These are phyloP conservation scores for Globisporangium acanthophoron DNA, from an alignment of 352 stramenopile species.

Conservation along the genomic window DNA sequence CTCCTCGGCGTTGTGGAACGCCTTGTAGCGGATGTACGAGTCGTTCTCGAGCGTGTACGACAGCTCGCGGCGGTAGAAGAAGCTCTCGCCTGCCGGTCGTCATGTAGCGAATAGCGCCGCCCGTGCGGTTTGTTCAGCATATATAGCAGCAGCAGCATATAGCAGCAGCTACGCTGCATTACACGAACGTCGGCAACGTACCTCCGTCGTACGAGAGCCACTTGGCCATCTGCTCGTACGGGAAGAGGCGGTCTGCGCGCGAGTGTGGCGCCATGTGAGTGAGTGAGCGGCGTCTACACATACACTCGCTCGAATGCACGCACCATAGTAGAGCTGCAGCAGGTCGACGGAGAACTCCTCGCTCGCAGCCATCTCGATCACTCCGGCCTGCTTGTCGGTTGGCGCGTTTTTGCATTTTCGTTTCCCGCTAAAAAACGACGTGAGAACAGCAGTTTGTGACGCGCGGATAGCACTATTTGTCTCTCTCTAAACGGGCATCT, in stretches of 20 bases:
- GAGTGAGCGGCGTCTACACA: background rate
- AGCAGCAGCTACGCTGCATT: no score
- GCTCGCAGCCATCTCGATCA: constrained; percentile 35
- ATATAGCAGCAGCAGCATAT: no score
- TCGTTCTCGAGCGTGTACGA: constrained; percentile 98
- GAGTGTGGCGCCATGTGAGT: background rate
- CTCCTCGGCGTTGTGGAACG: constrained; percentile 86
- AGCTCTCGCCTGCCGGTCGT: constrained; percentile 38
- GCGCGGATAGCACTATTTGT: no score
- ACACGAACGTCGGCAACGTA: constrained; percentile 14
- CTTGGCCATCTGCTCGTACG: constrained; percentile 79
- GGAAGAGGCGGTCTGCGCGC: constrained; percentile 71
- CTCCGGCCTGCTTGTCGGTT: no score
- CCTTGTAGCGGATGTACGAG: constrained; percentile 99
- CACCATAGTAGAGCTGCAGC: constrained; percentile 86
- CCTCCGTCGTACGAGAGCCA: constrained; percentile 82
- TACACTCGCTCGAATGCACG: background rate
- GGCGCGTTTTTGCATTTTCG: background rate
- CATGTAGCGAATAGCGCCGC: background rate
- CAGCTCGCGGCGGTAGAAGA: constrained; percentile 93
- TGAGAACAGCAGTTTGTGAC: no score
- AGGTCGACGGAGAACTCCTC: constrained; percentile 83
- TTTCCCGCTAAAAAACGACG: background rate
- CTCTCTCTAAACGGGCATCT: no score
- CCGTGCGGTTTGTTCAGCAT: background rate